Evolutionary conservation across 192 early-diverging fungal species (phyloP).

Genomic region (Coemansia sp.): DNA sequence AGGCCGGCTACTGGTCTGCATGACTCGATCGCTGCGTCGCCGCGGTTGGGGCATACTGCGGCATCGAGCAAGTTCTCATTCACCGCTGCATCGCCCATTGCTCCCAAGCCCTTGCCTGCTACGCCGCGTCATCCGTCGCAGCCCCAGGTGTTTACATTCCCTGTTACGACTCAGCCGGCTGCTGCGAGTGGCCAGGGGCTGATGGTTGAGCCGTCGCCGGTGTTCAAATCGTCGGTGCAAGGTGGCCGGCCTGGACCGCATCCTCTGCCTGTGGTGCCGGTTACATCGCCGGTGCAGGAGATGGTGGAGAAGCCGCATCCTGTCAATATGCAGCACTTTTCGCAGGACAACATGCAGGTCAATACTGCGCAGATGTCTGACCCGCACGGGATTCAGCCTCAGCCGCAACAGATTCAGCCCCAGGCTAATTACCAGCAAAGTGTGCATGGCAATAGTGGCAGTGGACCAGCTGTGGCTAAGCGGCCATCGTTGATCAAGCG

Average conservation of each 20-base stretch:
- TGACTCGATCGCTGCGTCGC: conserved; percentile 20
- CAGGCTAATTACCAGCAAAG: conserved; percentile 1
- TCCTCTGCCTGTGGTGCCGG: not conserved
- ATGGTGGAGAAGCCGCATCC: conserved; percentile 30
- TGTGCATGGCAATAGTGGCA: not conserved
- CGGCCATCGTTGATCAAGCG: conserved; percentile 54
- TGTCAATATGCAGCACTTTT: conserved; percentile 10
- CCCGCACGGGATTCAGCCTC: not conserved
- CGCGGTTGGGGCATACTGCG: not conserved
- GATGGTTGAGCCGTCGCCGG: conserved; percentile 27
- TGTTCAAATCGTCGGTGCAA: conserved; percentile 18
- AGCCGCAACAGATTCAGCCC: not conserved
- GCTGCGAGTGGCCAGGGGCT: not conserved
- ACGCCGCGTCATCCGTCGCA: conserved; percentile 29
- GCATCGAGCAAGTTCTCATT: conserved; percentile 51
- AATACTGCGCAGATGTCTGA: conserved; percentile 18
- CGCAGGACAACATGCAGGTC: conserved; percentile 15
- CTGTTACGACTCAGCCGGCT: conserved; percentile 4
- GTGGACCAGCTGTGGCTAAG: conserved; percentile 1
- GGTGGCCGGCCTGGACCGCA: not conserved
- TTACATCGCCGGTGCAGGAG: conserved; percentile 20
- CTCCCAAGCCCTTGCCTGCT: conserved; percentile 37
- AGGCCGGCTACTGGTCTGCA: not conserved
- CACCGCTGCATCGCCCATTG: not conserved
- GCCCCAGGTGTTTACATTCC: conserved; percentile 43